Base-by-base conservation (phyloP, 331 rosid species). In the Prunus yedoensis region DNA sequence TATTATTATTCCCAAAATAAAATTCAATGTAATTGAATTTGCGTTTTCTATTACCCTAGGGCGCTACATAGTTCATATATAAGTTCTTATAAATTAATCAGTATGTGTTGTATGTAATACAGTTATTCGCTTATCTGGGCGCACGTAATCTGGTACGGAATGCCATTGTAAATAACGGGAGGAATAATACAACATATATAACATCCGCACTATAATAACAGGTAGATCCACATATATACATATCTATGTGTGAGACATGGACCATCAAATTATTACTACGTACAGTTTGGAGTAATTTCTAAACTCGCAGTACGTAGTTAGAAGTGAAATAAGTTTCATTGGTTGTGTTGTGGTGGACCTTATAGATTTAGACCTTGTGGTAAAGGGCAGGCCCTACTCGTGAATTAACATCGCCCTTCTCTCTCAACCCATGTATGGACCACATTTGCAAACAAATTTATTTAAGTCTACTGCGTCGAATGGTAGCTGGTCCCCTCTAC, bases 391-490 rank as follows among this genome's bases (percentile, higher is more conserved):
- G 43, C 27, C 66, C 67, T 72, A 57, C 76, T 56, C 15, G 2
- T 38, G 43, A 62, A 72, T 38, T 47, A 41, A 72, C 50, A 54
- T 71, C 68, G 8, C 13, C 45, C 45, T 38, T 35, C 27, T 35
- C 28, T 50, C 75, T 71, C 41, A 21, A 54, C 66, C 56, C 14
- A 56, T 71, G 20, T 57, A 14, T 57, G 76, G 76, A 41, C 76
- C 76, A 57, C 75, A 38, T 0, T 30, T 10, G 15, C 66, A 38
- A 15, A 56, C 11, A 57, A 21, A 45, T 41, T 72, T 38, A 38
- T 56, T 64, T 15, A 41, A 41, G 54, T 38, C 18, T 20, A 32
- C 18, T 41, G 38, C 20, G 35, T 71, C 65, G 10, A 35, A 35
- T 20, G 35, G 9, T 13, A 52, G 20, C 10, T 41, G 76, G 54